phyloP scores from a whole-genome alignment of 257 asterid species.

The Solanum paucissectum region DNA sequence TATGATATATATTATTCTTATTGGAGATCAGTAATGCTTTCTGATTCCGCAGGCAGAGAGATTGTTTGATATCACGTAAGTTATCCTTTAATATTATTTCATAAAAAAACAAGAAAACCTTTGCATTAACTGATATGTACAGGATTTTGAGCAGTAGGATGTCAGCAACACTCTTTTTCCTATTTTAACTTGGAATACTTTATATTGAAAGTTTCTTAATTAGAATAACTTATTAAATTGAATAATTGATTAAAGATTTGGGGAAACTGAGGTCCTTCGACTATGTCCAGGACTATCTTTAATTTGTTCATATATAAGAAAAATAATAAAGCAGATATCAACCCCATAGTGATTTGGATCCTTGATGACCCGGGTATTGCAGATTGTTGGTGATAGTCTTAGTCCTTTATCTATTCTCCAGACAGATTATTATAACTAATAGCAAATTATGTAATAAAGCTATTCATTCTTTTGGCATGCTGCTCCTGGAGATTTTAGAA shows the following conservation, averaged over 20 bases:
- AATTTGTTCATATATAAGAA: background rate
- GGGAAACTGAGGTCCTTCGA: background rate
- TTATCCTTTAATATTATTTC: background rate
- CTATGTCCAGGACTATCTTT: background rate
- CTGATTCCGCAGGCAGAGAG: background rate
- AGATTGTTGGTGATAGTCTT: background rate
- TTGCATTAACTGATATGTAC: background rate
- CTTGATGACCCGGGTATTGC: background rate
- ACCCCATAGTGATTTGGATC: background rate
- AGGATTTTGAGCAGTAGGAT: background rate
- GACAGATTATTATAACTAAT: background rate
- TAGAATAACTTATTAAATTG: background rate
- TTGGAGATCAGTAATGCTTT: background rate
- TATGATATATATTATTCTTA: background rate
- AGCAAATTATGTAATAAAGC: background rate
- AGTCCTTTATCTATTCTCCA: background rate
- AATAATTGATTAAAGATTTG: background rate
- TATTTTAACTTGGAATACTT: background rate
- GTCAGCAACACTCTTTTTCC: background rate
- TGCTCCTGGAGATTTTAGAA: background rate
- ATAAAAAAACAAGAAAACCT: background rate
- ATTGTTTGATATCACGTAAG: background rate
- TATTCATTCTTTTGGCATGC: background rate
- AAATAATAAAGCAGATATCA: background rate
- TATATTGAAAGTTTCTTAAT: background rate